Evolutionary conservation across 1,284 basidiomycete species (phyloP).

Genomic region (Afroboletus lepidellus): DNA sequence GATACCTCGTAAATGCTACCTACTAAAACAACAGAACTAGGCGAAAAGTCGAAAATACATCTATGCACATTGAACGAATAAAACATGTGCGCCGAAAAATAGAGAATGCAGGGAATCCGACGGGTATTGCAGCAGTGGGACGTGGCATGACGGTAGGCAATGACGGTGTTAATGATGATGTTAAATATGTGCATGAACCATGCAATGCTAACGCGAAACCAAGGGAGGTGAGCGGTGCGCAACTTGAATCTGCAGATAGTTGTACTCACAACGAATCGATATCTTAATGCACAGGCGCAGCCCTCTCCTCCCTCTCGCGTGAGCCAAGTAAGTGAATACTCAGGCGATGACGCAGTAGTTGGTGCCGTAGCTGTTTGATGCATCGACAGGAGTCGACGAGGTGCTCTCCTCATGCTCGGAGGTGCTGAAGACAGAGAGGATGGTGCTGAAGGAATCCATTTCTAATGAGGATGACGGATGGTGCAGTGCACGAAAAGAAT

Average conservation of each 20-base stretch:
- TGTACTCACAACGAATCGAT: slow-evolving; percentile 25
- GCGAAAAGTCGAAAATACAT: slow-evolving; percentile 22
- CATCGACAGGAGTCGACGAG: slow-evolving; percentile 17
- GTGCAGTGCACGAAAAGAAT: neutral
- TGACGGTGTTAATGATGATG: slow-evolving; percentile 5
- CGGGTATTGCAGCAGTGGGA: slow-evolving; percentile 1
- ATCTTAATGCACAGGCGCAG: neutral
- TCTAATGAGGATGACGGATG: slow-evolving; percentile 2
- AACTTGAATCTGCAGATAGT: too few relatives aligned
- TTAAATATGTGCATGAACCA: slow-evolving; percentile 7
- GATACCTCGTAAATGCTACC: neutral
- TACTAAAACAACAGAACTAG: slow-evolving; percentile 26
- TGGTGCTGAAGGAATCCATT: slow-evolving; percentile 24
- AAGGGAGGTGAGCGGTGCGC: slow-evolving; percentile 11
- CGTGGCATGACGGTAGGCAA: slow-evolving; percentile 5
- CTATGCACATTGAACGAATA: slow-evolving; percentile 21
- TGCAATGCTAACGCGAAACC: slow-evolving; percentile 8
- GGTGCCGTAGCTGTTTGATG: neutral
- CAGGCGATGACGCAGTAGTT: slow-evolving; percentile 23
- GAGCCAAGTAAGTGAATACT: neutral
- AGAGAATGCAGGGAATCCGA: slow-evolving; percentile 4
- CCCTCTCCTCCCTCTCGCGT: neutral
- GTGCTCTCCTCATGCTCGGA: slow-evolving; percentile 3
- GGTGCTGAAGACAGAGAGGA: slow-evolving; percentile 16
- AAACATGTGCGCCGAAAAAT: slow-evolving; percentile 11